Conservation (phyloP, 2,329 filamentous ascomycete species). For the Aureobasidium melanogenum region DNA sequence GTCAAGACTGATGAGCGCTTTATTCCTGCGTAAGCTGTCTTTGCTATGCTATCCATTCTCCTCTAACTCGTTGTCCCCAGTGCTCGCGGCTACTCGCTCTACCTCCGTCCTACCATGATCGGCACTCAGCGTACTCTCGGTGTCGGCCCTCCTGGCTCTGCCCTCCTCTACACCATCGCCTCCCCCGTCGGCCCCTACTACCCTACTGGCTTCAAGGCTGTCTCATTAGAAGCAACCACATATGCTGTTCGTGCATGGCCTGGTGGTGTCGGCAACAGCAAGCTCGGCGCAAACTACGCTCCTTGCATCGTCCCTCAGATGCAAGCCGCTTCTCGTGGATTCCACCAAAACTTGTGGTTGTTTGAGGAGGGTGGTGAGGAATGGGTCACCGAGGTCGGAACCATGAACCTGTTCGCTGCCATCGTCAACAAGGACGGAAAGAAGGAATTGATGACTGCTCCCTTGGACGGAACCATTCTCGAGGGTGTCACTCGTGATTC, state of each 20-base stretch:
- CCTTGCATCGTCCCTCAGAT: conserved; percentile 96
- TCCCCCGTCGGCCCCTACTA: conserved; percentile 97
- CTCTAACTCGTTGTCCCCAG: neutral
- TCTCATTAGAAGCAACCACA: conserved; percentile 90
- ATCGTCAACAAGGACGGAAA: conserved; percentile 77
- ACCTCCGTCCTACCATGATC: conserved; percentile 93
- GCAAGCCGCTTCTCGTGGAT: conserved; percentile 80
- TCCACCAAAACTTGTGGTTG: conserved; percentile 97
- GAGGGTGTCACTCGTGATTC: conserved; percentile 92
- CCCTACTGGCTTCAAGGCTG: conserved; percentile 94
- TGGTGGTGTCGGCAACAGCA: conserved; percentile 94
- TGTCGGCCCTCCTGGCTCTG: conserved; percentile 83
- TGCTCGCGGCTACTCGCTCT: conserved; percentile 71
- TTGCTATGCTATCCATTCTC: neutral
- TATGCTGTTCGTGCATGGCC: conserved; percentile 97
- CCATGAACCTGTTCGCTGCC: conserved; percentile 95
- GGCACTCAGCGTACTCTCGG: conserved; percentile 92
- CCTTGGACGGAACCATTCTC: conserved; percentile 91
- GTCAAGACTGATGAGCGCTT: conserved; percentile 77
- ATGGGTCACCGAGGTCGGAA: conserved; percentile 93
- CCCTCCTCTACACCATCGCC: conserved; percentile 88
- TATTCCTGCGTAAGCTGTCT: conserved; percentile 59
- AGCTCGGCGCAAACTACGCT: conserved; percentile 98
- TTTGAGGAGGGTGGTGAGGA: conserved; percentile 68
- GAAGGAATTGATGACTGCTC: conserved; percentile 90